These are phyloP conservation scores for Seminavis robusta DNA, from an alignment of 108 stramenopile genomes.

Conservation along the genomic window DNA sequence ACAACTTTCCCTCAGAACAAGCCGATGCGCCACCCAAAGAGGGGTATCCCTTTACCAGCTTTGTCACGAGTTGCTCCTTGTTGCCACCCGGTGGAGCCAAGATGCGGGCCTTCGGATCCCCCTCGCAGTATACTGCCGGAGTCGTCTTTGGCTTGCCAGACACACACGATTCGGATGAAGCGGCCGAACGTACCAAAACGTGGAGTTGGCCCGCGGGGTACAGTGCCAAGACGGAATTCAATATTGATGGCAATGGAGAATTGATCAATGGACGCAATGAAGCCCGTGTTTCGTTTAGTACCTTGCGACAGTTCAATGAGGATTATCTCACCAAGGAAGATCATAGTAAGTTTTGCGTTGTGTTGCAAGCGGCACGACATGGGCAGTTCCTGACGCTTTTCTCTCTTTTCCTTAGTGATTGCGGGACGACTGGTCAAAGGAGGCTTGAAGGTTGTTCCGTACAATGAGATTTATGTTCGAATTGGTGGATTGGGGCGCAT, in stretches of 20 bases:
- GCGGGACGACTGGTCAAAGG: constrained; percentile 64
- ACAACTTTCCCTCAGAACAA: constrained; percentile 30
- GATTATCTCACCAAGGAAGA: constrained; percentile 52
- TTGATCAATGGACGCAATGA: constrained; percentile 69
- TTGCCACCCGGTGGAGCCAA: constrained; percentile 70
- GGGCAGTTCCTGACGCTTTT: background rate
- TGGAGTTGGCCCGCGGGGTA: constrained; percentile 84
- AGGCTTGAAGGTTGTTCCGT: constrained; percentile 73
- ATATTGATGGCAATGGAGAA: constrained; percentile 45
- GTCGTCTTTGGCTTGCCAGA: constrained; percentile 79
- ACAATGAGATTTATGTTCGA: constrained; percentile 82
- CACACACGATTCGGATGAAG: constrained; percentile 49
- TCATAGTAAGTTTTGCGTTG: too few relatives aligned
- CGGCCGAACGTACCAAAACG: constrained; percentile 54
- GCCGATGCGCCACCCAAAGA: constrained; percentile 16
- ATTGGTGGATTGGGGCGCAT: constrained; percentile 80
- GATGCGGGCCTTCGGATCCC: constrained; percentile 79
- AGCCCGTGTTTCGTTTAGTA: constrained; percentile 40
- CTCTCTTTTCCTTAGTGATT: constrained; percentile 21
- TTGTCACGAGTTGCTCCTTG: constrained; percentile 75
- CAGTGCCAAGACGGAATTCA: constrained; percentile 60
- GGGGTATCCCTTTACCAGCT: constrained; percentile 68
- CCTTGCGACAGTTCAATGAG: constrained; percentile 42
- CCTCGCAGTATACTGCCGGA: constrained; percentile 64
- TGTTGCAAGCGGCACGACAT: background rate